A percentile compares a stretch with the other conserved stretches of the same genome.
phyloP scores from a whole-genome alignment of 2,329 filamentous ascomycete genomes.

The Thelonectria blattea region DNA sequence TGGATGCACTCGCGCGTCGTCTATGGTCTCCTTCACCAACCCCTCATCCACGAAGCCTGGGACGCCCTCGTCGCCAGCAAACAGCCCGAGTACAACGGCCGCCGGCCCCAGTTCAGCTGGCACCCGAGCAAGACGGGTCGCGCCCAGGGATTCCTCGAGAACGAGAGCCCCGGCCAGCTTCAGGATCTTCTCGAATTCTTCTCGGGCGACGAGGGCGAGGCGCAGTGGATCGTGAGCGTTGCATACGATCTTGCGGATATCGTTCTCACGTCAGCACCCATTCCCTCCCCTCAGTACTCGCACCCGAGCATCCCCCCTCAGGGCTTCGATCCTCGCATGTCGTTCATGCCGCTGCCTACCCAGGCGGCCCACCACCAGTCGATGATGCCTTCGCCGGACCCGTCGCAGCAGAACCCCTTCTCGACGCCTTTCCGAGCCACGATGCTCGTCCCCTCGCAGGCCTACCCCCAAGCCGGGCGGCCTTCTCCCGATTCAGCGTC shows the following conservation, averaged over 20 bases:
- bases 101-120: constrained; percentile 69
- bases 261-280: constrained; percentile 45
- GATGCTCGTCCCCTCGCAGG: constrained; percentile 44
- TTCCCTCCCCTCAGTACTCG: constrained; percentile 42
- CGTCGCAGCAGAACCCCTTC: constrained; percentile 38
- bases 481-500: constrained; percentile 43
- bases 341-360: constrained; percentile 42
- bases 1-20: constrained; percentile 75
- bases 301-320: constrained; percentile 37
- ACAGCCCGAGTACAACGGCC: constrained; percentile 59
- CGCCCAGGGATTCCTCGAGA: constrained; percentile 64
- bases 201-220: constrained; percentile 62
- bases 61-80: constrained; percentile 59
- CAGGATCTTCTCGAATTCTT: constrained; percentile 72
- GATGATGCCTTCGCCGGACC: constrained; percentile 39
- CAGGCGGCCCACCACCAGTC: constrained; percentile 40
- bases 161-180: constrained; percentile 66
- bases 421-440: constrained; percentile 40
- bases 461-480: constrained; percentile 35
- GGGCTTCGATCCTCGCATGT: constrained; percentile 39
- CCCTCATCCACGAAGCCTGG: constrained; percentile 66
- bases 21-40: constrained; percentile 70
- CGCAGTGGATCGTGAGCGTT: constrained; percentile 61
- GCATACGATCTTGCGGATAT: constrained; percentile 64
- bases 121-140: constrained; percentile 61